A percentile compares a stretch with the other conserved stretches of the same genome.
Conservation (phyloP, 176 grass and related monocot species). For the Phragmites australis region DNA sequence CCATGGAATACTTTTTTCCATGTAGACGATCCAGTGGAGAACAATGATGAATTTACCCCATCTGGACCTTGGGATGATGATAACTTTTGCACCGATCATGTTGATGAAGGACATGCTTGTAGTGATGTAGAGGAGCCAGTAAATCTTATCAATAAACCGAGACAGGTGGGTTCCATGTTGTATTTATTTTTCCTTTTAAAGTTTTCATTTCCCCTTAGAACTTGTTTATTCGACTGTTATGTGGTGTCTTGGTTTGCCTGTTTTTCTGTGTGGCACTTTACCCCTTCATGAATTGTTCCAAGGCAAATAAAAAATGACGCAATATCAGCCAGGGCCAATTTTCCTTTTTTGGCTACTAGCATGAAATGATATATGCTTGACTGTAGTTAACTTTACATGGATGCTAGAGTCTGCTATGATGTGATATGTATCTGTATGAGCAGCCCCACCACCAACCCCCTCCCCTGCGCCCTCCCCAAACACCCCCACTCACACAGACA, state of each 20-base stretch:
- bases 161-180: constrained; percentile 58
- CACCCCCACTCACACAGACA: not conserved
- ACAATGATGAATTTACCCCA: constrained; percentile 46
- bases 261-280: not conserved
- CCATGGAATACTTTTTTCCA: not conserved
- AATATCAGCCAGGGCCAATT: not conserved
- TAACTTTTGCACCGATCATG: constrained; percentile 48
- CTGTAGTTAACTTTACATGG: too few relatives aligned
- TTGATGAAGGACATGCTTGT: constrained; percentile 56
- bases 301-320: not conserved
- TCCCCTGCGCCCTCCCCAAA: too few relatives aligned
- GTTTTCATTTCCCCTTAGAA: not conserved
- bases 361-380: not conserved
- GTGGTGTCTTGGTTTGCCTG: not conserved
- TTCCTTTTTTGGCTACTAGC: not conserved
- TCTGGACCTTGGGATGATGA: constrained; percentile 72
- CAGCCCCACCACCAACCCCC: too few relatives aligned
- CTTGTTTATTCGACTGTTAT: not conserved
- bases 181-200: not conserved
- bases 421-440: not conserved
- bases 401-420: not conserved
- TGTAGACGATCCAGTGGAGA: constrained; percentile 53
- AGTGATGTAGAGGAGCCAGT: constrained; percentile 61
- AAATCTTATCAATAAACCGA: constrained; percentile 71
- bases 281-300: not conserved